Conservation (phyloP, 257 asterid genomes). For the Jacaranda copaia region DNA sequence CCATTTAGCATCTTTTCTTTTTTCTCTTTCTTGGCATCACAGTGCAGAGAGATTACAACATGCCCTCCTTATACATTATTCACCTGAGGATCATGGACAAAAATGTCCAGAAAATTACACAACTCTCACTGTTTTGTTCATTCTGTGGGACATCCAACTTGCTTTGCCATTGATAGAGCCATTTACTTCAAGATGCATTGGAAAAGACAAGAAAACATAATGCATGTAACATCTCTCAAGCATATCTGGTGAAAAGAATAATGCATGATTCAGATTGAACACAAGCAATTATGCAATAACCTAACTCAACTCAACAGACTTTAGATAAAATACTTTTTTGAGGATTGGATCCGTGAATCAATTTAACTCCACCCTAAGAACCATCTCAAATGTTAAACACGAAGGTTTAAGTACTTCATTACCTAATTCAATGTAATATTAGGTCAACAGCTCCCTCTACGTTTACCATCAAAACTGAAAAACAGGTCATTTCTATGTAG, state of each 20-base stretch:
- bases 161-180: no score
- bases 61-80: no score
- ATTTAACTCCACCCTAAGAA: not conserved
- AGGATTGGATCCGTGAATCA: not conserved
- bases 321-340: no score
- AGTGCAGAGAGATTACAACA: no score
- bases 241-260: not conserved
- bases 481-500: constrained; percentile 10
- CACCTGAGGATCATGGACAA: no score
- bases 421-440: constrained; percentile 2
- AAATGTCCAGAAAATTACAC: no score
- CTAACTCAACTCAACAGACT: not conserved
- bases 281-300: not conserved
- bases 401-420: not conserved
- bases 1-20: no score
- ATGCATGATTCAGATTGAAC: not conserved
- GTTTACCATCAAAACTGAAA: constrained; percentile 11
- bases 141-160: no score
- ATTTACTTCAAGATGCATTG: no score
- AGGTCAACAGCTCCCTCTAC: constrained; percentile 8
- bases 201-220: no score
- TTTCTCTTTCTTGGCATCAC: no score
- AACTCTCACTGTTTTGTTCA: no score
- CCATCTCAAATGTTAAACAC: not conserved
- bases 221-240: not conserved